These are phyloP conservation scores for Brassica cretica DNA, from an alignment of 345 rosid species.

Conservation along the genomic window DNA sequence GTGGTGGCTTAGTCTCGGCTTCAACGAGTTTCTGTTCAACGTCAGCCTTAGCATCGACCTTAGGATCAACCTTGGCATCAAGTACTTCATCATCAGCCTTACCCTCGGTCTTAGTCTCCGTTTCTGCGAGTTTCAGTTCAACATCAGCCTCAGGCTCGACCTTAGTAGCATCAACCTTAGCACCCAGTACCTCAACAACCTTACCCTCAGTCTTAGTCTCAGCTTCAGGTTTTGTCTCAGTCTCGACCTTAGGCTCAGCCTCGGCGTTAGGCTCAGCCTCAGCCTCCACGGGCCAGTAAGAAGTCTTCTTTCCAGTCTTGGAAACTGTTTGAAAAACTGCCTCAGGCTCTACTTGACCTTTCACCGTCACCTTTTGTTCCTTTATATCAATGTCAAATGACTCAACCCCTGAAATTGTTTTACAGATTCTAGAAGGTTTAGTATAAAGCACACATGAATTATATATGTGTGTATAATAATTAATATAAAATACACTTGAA, in stretches of 20 bases:
- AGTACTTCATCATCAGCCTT: conserved; percentile 15
- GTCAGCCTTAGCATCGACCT: conserved; percentile 18
- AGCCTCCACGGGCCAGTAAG: conserved; percentile 75
- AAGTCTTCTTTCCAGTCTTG: conserved; percentile 83
- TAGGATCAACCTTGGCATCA: conserved; percentile 1
- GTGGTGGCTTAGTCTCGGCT: conserved; percentile 31
- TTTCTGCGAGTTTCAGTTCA: not conserved
- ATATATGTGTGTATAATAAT: not conserved
- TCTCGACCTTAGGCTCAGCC: conserved; percentile 14
- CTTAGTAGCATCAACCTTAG: not conserved
- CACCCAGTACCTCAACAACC: not conserved
- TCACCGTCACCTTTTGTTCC: conserved; percentile 91
- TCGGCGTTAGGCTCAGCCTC: conserved; percentile 29
- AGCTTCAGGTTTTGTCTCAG: conserved; percentile 2
- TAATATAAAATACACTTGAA: not conserved
- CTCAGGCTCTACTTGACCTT: conserved; percentile 80
- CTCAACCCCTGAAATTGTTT: conserved; percentile 62
- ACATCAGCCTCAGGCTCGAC: conserved; percentile 14
- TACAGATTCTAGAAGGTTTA: not conserved
- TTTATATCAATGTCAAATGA: conserved; percentile 70
- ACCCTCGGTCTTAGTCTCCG: conserved; percentile 18
- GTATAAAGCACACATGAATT: not conserved
- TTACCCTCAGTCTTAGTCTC: not conserved
- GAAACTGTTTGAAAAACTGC: conserved; percentile 85
- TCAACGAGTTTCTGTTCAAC: conserved; percentile 30